These are phyloP conservation scores for Naumovozyma castellii DNA, from an alignment of 805 yeast species.

Conservation along the genomic window DNA sequence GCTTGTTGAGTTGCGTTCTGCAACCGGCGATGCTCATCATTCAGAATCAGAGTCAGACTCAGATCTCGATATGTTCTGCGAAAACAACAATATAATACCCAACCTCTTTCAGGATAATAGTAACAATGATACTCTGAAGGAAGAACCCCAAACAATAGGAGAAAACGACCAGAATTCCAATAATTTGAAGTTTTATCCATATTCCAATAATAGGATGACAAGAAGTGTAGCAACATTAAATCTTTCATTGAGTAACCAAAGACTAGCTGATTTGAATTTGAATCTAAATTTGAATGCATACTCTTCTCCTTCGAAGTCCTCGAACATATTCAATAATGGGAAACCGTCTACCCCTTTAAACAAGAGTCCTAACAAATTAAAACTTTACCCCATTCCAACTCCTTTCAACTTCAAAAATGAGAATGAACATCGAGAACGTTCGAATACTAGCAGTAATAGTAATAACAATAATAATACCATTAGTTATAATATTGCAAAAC, in stretches of 20 bases:
- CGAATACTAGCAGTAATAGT: no score
- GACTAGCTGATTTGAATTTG: constrained; percentile 6
- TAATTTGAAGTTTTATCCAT: constrained; percentile 24
- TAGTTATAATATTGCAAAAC: constrained; percentile 13
- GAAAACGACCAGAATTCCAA: constrained; percentile 7
- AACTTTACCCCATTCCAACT: not conserved
- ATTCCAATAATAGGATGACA: constrained; percentile 30
- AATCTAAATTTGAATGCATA: constrained; percentile 3
- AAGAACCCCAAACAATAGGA: no score
- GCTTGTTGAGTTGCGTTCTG: no score
- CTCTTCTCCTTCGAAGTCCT: not conserved
- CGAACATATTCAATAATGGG: not conserved
- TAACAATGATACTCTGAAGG: not conserved
- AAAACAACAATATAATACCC: not conserved
- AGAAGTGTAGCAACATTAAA: constrained; percentile 47
- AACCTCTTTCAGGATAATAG: not conserved
- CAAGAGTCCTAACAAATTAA: not conserved
- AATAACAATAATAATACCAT: constrained; percentile 5
- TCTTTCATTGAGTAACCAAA: constrained; percentile 36
- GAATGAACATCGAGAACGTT: constrained; percentile 1
- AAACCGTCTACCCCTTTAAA: constrained; percentile 1
- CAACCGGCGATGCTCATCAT: not conserved
- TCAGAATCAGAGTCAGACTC: not conserved
- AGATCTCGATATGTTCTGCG: constrained; percentile 1
- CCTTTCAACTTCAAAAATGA: constrained; percentile 1